Evolutionary conservation across 805 yeast genomes (phyloP).

Genomic region (Hyphopichia homilentoma): DNA sequence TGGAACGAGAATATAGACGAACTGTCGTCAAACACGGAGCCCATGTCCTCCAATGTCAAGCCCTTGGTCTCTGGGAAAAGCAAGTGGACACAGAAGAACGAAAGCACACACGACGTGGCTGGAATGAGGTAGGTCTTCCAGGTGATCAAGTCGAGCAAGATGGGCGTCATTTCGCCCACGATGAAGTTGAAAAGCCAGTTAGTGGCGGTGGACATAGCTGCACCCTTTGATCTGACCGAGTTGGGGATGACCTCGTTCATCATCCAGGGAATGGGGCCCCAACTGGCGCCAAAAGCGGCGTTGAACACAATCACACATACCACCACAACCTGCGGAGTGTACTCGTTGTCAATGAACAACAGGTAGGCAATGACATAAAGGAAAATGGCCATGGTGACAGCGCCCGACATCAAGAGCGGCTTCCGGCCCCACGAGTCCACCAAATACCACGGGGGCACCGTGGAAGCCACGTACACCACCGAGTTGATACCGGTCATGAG

Average conservation of each 20-base stretch:
- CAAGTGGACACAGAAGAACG: constrained; percentile 67
- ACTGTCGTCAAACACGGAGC: constrained; percentile 72
- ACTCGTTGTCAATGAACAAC: constrained; percentile 25
- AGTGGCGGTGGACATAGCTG: constrained; percentile 84
- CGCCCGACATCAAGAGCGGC: constrained; percentile 77
- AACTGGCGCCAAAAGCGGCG: constrained; percentile 81
- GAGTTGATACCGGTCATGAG: constrained; percentile 80
- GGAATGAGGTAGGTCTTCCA: constrained; percentile 85
- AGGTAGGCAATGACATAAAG: constrained; percentile 61
- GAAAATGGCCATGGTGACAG: constrained; percentile 73
- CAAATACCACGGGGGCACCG: constrained; percentile 87
- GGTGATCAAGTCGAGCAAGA: constrained; percentile 66
- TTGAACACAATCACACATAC: constrained; percentile 73
- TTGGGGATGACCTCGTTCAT: constrained; percentile 86
- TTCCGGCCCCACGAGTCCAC: constrained; percentile 92
- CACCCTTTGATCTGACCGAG: constrained; percentile 83
- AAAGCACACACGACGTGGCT: constrained; percentile 69
- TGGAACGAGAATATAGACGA: constrained; percentile 42
- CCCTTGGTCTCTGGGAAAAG: constrained; percentile 91
- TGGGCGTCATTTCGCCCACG: constrained; percentile 90
- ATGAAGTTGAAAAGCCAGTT: constrained; percentile 92
- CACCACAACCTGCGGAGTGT: constrained; percentile 72
- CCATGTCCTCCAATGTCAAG: constrained; percentile 86
- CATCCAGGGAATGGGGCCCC: constrained; percentile 97
- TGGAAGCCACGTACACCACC: constrained; percentile 43